Evolutionary conservation across 352 stramenopile species (phyloP), one percentile per base, ranked within the genome.

Genomic region (Globisporangium takayamanum): DNA sequence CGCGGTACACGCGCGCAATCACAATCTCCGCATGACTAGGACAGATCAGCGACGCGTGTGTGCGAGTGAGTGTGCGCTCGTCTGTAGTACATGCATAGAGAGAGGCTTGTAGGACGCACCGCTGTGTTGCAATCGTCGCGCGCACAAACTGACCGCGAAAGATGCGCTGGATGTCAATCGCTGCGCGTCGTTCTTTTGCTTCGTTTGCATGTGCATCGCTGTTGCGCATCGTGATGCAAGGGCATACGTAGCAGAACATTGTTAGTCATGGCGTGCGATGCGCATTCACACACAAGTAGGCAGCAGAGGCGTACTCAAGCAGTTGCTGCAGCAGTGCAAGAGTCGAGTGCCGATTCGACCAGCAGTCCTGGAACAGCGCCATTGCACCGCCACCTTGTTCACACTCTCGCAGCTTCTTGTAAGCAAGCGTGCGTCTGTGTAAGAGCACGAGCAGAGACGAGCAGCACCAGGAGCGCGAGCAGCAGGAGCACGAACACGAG

Each of bases 311-410:
- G 41, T 68, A 88, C 78, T 71, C 62, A 15, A 86, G 64, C n/a
- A 86, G 71, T 16, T 66, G 50, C 33, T 86, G 72, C 7, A 88
- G 64, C 36, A 72, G 60, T 3, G 82, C 65, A 3, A 88, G 66
- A 47, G 78, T 87, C 15, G 61, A 54, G 10, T 52, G 55, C 56
- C 76, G 70, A 26, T 50, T 74, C 63, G 69, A 60, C 76, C 80
- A 90, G 71, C 76, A 88, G 30, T 83, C 69, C 25, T 84, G 73
- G 59, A 88, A 88, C 53, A 83, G 72, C 62, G 78, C 76, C 76
- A 87, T 84, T 20, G 30, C 30, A 8, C 20, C 22, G 10, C 20
- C 22, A 37, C 28, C 45, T 37, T 44, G 5, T 28, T 33, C 12
- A 5, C 46, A n/a, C 55, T n/a, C 14, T 20, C 28, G 28, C 28